A percentile compares a stretch with the other conserved stretches of the same genome.
Conservation (phyloP, 805 yeast genomes). For the Pichia thaimueangensis region DNA sequence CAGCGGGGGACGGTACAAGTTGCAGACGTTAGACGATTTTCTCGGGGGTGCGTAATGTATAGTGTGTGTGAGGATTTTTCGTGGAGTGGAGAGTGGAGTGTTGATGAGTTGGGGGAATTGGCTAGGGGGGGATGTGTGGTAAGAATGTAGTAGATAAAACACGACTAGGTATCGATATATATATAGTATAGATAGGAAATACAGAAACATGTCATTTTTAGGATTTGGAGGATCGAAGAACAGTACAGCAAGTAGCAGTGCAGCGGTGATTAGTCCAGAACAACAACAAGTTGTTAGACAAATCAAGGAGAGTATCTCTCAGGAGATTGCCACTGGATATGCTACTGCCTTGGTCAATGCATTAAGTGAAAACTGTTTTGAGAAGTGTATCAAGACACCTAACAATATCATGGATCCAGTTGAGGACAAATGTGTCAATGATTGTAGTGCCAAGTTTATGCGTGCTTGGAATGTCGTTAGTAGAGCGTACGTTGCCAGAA, state of each 20-base stretch:
- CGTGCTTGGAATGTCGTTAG: conserved; percentile 85
- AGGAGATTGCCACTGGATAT: conserved; percentile 85
- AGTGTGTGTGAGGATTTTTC: background rate
- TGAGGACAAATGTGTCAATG: conserved; percentile 64
- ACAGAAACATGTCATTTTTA: conserved; percentile 28
- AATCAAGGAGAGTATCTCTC: conserved; percentile 63
- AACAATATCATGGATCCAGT: conserved; percentile 38
- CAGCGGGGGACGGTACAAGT: conserved; percentile 37
- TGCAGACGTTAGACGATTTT: conserved; percentile 85
- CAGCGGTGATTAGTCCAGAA: conserved; percentile 13
- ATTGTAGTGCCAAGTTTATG: conserved; percentile 84
- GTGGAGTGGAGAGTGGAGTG: too few species aligned
- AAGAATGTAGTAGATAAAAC: too few species aligned
- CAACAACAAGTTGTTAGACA: conserved; percentile 49
- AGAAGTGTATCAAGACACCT: conserved; percentile 66
- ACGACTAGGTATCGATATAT: too few species aligned
- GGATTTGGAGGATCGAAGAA: conserved; percentile 24
- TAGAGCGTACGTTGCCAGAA: conserved; percentile 66
- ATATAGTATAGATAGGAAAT: too few species aligned
- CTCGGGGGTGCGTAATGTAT: conserved; percentile 27
- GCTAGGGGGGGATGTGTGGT: too few species aligned
- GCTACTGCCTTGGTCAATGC: conserved; percentile 83
- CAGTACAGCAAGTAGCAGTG: background rate
- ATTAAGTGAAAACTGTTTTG: conserved; percentile 81
- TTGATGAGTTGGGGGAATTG: too few species aligned